Evolutionary conservation across 192 early-diverging fungal species (phyloP).

Genomic region (Podila horticola): DNA sequence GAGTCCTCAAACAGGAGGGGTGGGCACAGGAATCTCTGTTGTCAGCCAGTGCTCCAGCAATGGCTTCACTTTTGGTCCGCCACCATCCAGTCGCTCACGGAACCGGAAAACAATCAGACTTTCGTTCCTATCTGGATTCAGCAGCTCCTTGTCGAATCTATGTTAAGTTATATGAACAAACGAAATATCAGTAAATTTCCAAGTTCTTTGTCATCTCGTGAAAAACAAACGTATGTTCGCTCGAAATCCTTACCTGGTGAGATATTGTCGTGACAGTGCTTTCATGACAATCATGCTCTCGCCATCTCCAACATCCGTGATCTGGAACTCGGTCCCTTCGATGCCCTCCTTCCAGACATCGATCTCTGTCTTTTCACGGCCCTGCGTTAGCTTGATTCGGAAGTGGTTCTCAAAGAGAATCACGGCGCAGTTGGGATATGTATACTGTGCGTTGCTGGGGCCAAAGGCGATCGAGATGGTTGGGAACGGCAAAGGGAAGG

Average conservation of each 20-base stretch:
- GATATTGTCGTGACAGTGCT: constrained; percentile 32
- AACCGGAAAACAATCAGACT: constrained; percentile 48
- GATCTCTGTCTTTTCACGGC: constrained; percentile 44
- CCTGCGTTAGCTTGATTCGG: constrained; percentile 44
- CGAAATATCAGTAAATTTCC: not conserved
- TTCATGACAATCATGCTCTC: constrained; percentile 44
- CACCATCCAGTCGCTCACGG: constrained; percentile 37
- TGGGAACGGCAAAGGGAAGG: constrained; percentile 46
- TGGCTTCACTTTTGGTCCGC: constrained; percentile 30
- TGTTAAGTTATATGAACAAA: not conserved
- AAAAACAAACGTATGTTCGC: not conserved
- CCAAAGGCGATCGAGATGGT: constrained; percentile 54
- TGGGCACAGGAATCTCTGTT: constrained; percentile 23
- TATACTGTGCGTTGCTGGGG: constrained; percentile 35
- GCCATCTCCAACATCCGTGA: constrained; percentile 32
- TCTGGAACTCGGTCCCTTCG: constrained; percentile 35
- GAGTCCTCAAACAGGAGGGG: too few species aligned
- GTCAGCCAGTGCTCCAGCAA: constrained; percentile 36
- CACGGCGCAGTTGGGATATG: constrained; percentile 51
- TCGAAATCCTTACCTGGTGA: constrained; percentile 31
- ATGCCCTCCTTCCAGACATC: constrained; percentile 57
- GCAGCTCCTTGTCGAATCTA: constrained; percentile 52
- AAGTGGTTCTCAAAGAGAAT: constrained; percentile 46
- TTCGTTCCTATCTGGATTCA: constrained; percentile 53
- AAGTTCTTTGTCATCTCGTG: not conserved